These are phyloP conservation scores for Nymphaea thermarum DNA, from an alignment of 164 flowering plant species.

Conservation along the genomic window DNA sequence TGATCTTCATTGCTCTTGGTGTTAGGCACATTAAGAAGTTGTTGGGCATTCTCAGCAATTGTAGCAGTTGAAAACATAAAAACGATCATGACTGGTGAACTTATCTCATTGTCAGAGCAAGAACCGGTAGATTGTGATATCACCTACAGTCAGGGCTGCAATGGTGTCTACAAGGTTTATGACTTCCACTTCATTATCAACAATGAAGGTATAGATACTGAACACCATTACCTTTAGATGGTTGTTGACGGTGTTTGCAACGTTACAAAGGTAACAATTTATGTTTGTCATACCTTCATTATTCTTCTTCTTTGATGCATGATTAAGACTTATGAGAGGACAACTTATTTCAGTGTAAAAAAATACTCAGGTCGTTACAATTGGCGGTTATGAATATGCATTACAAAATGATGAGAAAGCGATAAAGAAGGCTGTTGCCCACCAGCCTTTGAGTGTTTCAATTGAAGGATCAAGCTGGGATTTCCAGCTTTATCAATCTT, in stretches of 20 bases:
- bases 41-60: slow-evolving; percentile 6
- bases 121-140: slow-evolving; percentile 62
- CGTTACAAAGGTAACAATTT: slow-evolving; percentile 29
- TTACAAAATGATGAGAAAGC: slow-evolving; percentile 49
- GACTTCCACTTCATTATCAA: slow-evolving; percentile 75
- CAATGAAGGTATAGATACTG: slow-evolving; percentile 72
- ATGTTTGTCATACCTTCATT: background rate
- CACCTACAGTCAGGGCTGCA: slow-evolving; percentile 63
- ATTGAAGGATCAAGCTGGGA: slow-evolving; percentile 71
- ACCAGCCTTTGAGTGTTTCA: slow-evolving; percentile 71
- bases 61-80: slow-evolving; percentile 6
- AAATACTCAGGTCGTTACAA: slow-evolving; percentile 68
- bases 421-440: slow-evolving; percentile 60
- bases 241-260: slow-evolving; percentile 42
- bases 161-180: slow-evolving; percentile 83
- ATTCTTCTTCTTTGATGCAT: background rate
- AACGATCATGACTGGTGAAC: background rate
- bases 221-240: slow-evolving; percentile 65
- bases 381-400: slow-evolving; percentile 77
- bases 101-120: slow-evolving; percentile 9
- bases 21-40: slow-evolving; percentile 2
- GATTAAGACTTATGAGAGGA: background rate
- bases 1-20: too few relatives aligned
- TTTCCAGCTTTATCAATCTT: slow-evolving; percentile 51
- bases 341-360: slow-evolving; percentile 33